phyloP scores from a whole-genome alignment of 371 early-diverging fungal genomes.

The Mucor velutinosus region DNA sequence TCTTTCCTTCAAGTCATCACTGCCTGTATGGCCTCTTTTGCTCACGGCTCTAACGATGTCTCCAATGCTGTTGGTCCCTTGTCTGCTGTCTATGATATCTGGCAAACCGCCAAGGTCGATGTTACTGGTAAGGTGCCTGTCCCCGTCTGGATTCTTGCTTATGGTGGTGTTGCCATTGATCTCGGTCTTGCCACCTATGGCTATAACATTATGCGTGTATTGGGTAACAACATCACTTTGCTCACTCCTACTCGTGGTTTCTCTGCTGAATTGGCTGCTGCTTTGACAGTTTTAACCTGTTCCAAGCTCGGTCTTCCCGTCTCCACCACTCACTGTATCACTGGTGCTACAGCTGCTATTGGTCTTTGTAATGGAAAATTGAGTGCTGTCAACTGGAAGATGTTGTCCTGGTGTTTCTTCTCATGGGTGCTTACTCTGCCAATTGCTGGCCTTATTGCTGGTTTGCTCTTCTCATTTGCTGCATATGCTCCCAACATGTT shows the following conservation, averaged over 20 bases:
- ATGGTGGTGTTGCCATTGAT: slow-evolving; percentile 81
- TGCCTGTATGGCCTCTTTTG: slow-evolving; percentile 82
- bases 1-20: slow-evolving; percentile 85
- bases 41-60: slow-evolving; percentile 91
- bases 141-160: slow-evolving; percentile 77
- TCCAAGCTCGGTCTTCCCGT: slow-evolving; percentile 83
- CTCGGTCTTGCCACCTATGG: slow-evolving; percentile 76
- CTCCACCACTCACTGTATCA: slow-evolving; percentile 90
- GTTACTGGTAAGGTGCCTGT: slow-evolving; percentile 58
- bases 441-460: slow-evolving; percentile 68
- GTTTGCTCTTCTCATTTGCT: slow-evolving; percentile 54
- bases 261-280: slow-evolving; percentile 81
- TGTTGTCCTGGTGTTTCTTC: slow-evolving; percentile 69
- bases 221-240: slow-evolving; percentile 88
- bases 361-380: slow-evolving; percentile 81
- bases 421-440: slow-evolving; percentile 88
- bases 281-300: slow-evolving; percentile 84
- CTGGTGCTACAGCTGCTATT: slow-evolving; percentile 82
- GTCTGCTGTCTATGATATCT: slow-evolving; percentile 67
- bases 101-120: slow-evolving; percentile 61
- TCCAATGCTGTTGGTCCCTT: slow-evolving; percentile 88
- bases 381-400: slow-evolving; percentile 81
- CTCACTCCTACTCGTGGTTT: slow-evolving; percentile 85
- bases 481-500: slow-evolving; percentile 9
- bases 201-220: slow-evolving; percentile 69